Evolutionary conservation across 225 moss, liverwort and hornwort genomes (phyloP).

Genomic region (Anthoceros angustus): DNA sequence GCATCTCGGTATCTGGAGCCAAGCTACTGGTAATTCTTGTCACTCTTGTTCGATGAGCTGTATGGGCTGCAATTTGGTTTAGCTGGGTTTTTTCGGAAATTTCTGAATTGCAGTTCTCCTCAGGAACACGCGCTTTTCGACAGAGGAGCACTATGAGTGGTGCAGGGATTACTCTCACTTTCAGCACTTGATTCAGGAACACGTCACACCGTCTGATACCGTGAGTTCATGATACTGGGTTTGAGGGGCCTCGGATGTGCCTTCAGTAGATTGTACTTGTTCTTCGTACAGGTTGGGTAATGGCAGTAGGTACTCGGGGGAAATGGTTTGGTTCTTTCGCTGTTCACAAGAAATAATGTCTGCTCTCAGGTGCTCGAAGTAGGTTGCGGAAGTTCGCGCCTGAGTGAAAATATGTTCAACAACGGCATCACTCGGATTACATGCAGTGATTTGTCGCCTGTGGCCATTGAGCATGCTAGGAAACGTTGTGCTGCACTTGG

Average conservation of each 20-base stretch:
- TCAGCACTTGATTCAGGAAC: conserved; percentile 48
- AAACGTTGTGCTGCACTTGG: conserved; percentile 21
- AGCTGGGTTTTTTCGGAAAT: background rate
- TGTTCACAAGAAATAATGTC: background rate
- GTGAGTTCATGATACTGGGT: conserved; percentile 14
- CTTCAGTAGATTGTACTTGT: too few species aligned
- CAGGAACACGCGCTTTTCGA: conserved; percentile 73
- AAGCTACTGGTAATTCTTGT: background rate
- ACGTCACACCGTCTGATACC: conserved; percentile 47
- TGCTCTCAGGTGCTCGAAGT: conserved; percentile 60
- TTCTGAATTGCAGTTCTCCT: background rate
- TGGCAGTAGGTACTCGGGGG: background rate
- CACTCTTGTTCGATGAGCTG: background rate
- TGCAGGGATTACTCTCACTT: conserved; percentile 90
- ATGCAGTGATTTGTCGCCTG: conserved; percentile 63
- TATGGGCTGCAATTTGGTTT: background rate
- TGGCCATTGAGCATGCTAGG: conserved; percentile 48
- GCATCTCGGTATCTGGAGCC: background rate
- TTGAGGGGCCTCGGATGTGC: background rate
- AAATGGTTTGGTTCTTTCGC: background rate
- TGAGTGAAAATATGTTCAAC: conserved; percentile 65
- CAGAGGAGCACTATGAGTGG: conserved; percentile 88
- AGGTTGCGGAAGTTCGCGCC: conserved; percentile 65
- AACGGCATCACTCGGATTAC: conserved; percentile 67
- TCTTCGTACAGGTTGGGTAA: background rate